Evolutionary conservation across 352 stramenopile genomes (phyloP), one percentile per base, ranked within the genome.

Genomic region (Globisporangium spiculum): DNA sequence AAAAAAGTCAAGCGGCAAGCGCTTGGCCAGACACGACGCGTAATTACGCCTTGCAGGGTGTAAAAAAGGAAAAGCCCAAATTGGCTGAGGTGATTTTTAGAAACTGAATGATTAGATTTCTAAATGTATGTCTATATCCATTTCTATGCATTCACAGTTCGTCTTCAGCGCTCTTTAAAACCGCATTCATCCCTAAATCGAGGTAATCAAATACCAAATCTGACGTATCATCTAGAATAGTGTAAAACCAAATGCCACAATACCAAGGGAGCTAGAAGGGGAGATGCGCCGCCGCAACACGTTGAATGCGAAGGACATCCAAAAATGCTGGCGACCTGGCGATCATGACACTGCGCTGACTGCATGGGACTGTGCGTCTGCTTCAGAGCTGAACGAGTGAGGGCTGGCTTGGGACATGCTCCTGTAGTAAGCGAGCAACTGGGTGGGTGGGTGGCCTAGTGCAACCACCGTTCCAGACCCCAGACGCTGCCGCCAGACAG

Each of bases 321-420:
- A 59, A 57, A 59, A 59, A 30, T 38, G 27, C 54, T 34, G 54
- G 54, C 54, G 54, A 60, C 54, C 54, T 60, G 54, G 54, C 54
- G 54, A 60, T 60, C 27, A 54, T 60, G 27, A 30, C 10, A 18
- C 30, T 41, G 54, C 9, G 24, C 1, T 44, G 54, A 4, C 16
- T 44, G 27, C 27, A 10, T 60, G 54, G 54, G 54, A 60, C 27
- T 60, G 54, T 60, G 54, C 54, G n/a, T 59, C 26, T 38, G 53
- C 7, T n/a, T 59, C 24, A 32, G 14, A 34, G 22, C 22, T 34
- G 52, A 58, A 34, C 18, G 36, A 48, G 12, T 7, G 12, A 46
- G 38, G 38, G 12, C 41, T 48, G 38, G 12, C 41, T 48, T 48
- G 41, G 41, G 41, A 48, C 41, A 48, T 48, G 41, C 41, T 48